Base-by-base conservation (phyloP, 2,329 filamentous ascomycete genomes). In the Stachybotrys echinatus region DNA sequence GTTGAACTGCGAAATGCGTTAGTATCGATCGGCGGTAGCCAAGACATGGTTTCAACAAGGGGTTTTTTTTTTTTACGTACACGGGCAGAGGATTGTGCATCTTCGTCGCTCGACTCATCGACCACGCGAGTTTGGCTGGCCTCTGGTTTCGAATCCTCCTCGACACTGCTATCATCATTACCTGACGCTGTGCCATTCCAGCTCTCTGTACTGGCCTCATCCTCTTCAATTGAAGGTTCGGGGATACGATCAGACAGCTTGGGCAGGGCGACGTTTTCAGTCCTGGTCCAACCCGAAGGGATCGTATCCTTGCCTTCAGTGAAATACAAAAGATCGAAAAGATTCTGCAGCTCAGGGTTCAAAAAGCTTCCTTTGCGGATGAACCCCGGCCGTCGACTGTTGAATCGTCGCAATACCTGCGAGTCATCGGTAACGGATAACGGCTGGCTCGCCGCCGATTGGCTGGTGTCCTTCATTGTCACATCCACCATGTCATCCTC, bases 401-500 rank as follows among this genome's bases (percentile, higher is more conserved):
- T 80, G 66, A 81, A 82, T 6, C 64, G 65, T 56, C 70, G 74
- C 50, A 78, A 63, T 42, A 70, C 48, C 48, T 58, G 56, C 7
- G 66, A 46, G 44, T 65, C 54, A 50, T 48, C 52, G 47, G 55
- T 52, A 18, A 49, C n/a, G 54, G 50, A 8, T 52, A 48, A 23
- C 49, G 37, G 53, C 48, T 49, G 34, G 55, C 49, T 12, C 48
- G 61, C 4, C 42, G 42, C 14, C 8, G 43, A 12, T 55, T 77
- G 72, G 17, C 62, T 63, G 3, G 73, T 72, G 58, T 90, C 86
- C 48, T 83, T 84, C 85, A 96, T 92, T 1, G 88, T 88, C 17
- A 99, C 85, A 62, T 96, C 89, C 6, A 97, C 88, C 61, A 96
- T 83, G 53, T 89, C 89, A 53, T 96, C 92, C 65, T 96, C 92